Evolutionary conservation across 2,329 filamentous ascomycete species (phyloP).

Genomic region (Penicillium sp.): DNA sequence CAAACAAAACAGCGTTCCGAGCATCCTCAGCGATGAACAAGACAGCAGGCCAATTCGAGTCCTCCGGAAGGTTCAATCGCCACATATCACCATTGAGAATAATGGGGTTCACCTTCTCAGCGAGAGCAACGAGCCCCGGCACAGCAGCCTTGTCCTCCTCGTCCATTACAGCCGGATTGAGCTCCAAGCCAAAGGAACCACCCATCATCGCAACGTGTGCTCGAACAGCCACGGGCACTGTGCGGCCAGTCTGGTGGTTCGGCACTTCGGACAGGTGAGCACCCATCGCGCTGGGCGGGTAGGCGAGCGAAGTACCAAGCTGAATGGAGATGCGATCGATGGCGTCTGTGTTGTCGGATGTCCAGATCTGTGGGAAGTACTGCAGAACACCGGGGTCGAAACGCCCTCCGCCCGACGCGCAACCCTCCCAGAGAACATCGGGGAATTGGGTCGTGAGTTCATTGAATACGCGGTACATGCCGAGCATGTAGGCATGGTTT

Average conservation of each 20-base stretch:
- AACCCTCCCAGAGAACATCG: conserved; percentile 57
- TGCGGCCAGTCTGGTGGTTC: conserved; percentile 50
- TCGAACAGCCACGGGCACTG: conserved; percentile 51
- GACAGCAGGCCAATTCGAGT: conserved; percentile 55
- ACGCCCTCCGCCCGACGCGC: conserved; percentile 55
- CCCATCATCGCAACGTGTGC: conserved; percentile 62
- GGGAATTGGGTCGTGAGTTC: conserved; percentile 53
- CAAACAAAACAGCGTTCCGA: conserved; percentile 48
- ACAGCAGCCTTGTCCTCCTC: conserved; percentile 47
- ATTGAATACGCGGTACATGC: conserved; percentile 55
- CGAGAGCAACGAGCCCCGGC: conserved; percentile 47
- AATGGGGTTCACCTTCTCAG: conserved; percentile 52
- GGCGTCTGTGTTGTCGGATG: conserved; percentile 57
- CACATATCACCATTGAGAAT: conserved; percentile 53
- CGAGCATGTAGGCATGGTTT: conserved; percentile 54
- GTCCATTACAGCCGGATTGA: conserved; percentile 48
- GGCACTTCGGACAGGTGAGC: conserved; percentile 57
- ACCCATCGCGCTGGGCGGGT: conserved; percentile 56
- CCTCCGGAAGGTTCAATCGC: conserved; percentile 50
- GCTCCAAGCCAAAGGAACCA: conserved; percentile 57
- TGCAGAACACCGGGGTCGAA: conserved; percentile 57
- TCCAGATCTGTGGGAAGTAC: conserved; percentile 60
- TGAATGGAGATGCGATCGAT: conserved; percentile 55
- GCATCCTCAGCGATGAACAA: conserved; percentile 51
- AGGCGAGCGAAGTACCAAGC: conserved; percentile 55